Conservation (phyloP, 2,329 filamentous ascomycete species). For the Sarocladiaceae sp. region DNA sequence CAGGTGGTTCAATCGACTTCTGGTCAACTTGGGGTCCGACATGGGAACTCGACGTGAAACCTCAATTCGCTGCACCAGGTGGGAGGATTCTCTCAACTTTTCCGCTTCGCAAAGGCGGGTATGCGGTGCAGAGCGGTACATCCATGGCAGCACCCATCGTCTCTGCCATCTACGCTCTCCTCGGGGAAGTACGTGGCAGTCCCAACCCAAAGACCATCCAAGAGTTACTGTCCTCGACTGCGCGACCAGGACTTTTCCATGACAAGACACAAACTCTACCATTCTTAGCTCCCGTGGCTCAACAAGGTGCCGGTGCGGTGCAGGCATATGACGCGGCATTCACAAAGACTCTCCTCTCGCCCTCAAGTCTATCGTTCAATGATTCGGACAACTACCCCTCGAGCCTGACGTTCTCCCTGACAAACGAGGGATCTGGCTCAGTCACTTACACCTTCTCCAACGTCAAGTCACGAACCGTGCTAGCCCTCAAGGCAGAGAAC, state of each 20-base stretch:
- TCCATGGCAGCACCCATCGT: constrained; percentile 42
- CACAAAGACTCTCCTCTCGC: constrained; percentile 48
- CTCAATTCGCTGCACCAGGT: constrained; percentile 33
- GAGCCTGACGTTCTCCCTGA: constrained; percentile 47
- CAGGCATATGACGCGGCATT: constrained; percentile 57
- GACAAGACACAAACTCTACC: constrained; percentile 30
- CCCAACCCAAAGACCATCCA: constrained; percentile 39
- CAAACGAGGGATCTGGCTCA: constrained; percentile 44
- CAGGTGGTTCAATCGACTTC: constrained; percentile 22
- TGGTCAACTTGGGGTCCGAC: constrained; percentile 38
- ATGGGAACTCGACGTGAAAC: constrained; percentile 34
- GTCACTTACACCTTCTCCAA: constrained; percentile 50
- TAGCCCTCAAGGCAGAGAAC: constrained; percentile 35
- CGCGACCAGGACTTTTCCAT: constrained; percentile 31
- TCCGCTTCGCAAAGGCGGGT: constrained; percentile 30
- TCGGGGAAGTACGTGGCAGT: constrained; percentile 39
- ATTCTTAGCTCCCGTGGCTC: constrained; percentile 49
- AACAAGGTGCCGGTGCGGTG: constrained; percentile 58
- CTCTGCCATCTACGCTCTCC: constrained; percentile 31
- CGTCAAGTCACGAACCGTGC: constrained; percentile 46
- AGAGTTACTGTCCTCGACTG: constrained; percentile 36
- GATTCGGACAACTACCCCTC: constrained; percentile 54
- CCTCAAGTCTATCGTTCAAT: constrained; percentile 57
- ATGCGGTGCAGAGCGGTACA: constrained; percentile 41
- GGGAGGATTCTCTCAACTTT: constrained; percentile 42